phyloP scores from a whole-genome alignment of 176 grass and related monocot genomes.

The Musa schizocarpa region DNA sequence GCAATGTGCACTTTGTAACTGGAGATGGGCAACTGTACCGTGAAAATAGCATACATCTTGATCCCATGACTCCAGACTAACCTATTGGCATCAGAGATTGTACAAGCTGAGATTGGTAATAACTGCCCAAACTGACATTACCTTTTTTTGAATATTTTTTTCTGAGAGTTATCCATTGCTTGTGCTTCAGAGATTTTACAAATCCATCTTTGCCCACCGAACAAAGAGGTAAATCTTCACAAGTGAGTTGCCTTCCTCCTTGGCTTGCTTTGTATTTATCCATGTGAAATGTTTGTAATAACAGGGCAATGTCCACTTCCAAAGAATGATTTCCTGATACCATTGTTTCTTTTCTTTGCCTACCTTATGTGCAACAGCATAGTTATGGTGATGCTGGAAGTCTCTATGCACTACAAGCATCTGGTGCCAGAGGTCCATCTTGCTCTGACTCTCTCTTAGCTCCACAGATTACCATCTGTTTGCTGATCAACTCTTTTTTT shows the following conservation, averaged over 20 bases:
- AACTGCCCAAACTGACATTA: not conserved
- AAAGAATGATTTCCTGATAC: conserved; percentile 1
- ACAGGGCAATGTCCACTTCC: not conserved
- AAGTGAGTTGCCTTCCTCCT: conserved; percentile 37
- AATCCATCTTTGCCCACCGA: conserved; percentile 87
- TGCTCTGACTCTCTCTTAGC: not conserved
- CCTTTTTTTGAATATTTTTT: not conserved
- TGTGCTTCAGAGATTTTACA: conserved; percentile 77
- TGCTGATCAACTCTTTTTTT: not conserved
- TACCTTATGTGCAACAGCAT: conserved; percentile 29
- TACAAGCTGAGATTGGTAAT: not conserved
- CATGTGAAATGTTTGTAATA: not conserved
- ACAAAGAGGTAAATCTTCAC: conserved; percentile 60
- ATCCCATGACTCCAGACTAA: not conserved
- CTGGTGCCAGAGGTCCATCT: conserved; percentile 40
- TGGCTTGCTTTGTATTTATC: not conserved
- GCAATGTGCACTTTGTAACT: not conserved
- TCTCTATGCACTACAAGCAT: conserved; percentile 58
- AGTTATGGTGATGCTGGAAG: conserved; percentile 61
- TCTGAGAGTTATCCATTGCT: not conserved
- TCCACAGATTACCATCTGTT: not conserved
- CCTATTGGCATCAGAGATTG: not conserved
- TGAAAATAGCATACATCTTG: not conserved
- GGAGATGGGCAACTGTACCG: not conserved
- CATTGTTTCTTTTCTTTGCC: conserved; percentile 2